These are phyloP conservation scores for Myxozyma vanderwaltii DNA, from an alignment of 805 yeast species.

Conservation along the genomic window DNA sequence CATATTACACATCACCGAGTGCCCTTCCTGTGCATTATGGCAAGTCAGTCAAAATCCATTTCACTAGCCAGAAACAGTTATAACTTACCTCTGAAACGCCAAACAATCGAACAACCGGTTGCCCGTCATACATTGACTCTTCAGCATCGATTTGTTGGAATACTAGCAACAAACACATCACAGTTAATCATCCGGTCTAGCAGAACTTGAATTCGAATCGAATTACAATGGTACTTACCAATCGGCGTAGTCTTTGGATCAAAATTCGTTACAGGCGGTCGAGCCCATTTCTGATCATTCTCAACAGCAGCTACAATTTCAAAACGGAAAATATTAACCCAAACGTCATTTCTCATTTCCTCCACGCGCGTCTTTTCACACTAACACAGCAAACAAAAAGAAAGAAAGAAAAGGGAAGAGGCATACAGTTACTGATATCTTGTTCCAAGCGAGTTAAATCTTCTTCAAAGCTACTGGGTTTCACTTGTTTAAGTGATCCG, in stretches of 20 bases:
- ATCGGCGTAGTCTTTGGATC: slow-evolving; percentile 55
- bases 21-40: slow-evolving; percentile 58
- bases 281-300: slow-evolving; percentile 53
- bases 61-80: not conserved
- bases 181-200: too few relatives aligned
- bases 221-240: too few relatives aligned
- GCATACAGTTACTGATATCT: slow-evolving; percentile 39
- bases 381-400: too few relatives aligned
- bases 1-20: slow-evolving; percentile 87
- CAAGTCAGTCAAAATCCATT: not conserved
- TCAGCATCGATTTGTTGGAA: slow-evolving; percentile 97
- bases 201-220: slow-evolving; percentile 4
- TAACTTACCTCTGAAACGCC: slow-evolving; percentile 70
- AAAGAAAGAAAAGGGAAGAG: not conserved
- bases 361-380: too few relatives aligned
- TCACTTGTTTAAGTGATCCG: slow-evolving; percentile 5
- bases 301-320: slow-evolving; percentile 18
- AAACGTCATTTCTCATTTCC: too few relatives aligned
- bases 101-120: slow-evolving; percentile 69
- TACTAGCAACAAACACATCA: slow-evolving; percentile 35
- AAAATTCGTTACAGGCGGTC: slow-evolving; percentile 55
- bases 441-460: slow-evolving; percentile 52
- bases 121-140: slow-evolving; percentile 67
- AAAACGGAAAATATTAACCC: not conserved
- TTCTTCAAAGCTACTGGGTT: slow-evolving; percentile 55